Percentiles rank a stretch among this genome's conserved stretches.
Conservation (phyloP, 306 rosid genomes). For the Begonia fuchsioides region DNA sequence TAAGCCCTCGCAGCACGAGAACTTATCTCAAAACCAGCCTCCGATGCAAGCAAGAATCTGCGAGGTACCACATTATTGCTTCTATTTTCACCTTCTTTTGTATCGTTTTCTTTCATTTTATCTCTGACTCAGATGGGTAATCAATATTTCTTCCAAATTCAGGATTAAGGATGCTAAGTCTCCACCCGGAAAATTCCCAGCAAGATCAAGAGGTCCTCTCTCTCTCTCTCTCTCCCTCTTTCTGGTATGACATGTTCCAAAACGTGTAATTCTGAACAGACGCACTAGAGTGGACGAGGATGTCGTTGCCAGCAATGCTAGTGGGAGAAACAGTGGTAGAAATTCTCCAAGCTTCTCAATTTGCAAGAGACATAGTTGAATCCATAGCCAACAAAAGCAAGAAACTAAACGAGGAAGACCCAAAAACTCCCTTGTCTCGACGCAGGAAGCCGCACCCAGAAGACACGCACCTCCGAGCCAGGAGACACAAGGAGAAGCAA, state of each 20-base stretch:
- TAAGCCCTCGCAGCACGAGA: conserved; percentile 90
- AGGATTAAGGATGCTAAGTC: not conserved
- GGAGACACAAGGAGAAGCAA: conserved; percentile 75
- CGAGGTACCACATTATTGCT: conserved; percentile 21
- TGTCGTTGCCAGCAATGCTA: conserved; percentile 95
- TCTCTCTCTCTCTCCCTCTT: not conserved
- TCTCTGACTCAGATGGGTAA: not conserved
- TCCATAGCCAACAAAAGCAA: conserved; percentile 20
- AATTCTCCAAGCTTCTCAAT: conserved; percentile 70
- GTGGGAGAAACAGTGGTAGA: conserved; percentile 82
- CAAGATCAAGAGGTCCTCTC: not conserved
- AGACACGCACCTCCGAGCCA: conserved; percentile 54
- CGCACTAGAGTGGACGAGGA: conserved; percentile 71
- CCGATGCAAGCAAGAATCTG: conserved; percentile 87
- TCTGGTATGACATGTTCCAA: not conserved
- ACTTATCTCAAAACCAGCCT: conserved; percentile 74
- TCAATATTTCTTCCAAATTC: too few relatives aligned
- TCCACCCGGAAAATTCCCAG: not conserved
- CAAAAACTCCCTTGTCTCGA: conserved; percentile 68
- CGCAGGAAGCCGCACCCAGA: conserved; percentile 20
- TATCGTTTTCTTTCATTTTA: not conserved
- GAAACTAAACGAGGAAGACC: conserved; percentile 39
- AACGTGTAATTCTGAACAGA: not conserved
- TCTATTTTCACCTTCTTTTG: not conserved
- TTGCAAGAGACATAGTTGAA: conserved; percentile 64